A percentile compares a stretch with the other conserved stretches of the same genome.
phyloP scores from a whole-genome alignment of 495 filamentous ascomycete genomes.

The Hypoxylon lenormandii region DNA sequence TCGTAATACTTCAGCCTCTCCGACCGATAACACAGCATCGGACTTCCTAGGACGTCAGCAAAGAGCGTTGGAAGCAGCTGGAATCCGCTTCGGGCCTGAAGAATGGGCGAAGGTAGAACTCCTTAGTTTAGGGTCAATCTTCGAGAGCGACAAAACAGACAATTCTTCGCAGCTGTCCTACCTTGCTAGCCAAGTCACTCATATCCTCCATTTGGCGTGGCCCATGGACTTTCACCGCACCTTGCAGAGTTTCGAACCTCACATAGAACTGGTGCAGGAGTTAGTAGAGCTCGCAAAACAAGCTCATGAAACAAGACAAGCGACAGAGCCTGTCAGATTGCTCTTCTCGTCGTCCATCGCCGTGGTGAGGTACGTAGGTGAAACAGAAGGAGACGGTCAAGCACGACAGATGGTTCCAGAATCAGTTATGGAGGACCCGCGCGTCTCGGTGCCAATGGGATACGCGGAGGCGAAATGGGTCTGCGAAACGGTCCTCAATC shows the following conservation, averaged over 20 bases:
- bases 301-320: neutral
- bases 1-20: constrained; percentile 10
- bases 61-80: constrained; percentile 21
- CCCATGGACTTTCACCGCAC: constrained; percentile 55
- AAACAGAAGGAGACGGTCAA: neutral
- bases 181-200: constrained; percentile 41
- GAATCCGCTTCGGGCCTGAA: constrained; percentile 18
- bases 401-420: constrained; percentile 2
- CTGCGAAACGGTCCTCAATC: constrained; percentile 53
- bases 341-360: constrained; percentile 44
- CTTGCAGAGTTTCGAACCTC: constrained; percentile 49
- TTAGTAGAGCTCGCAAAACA: constrained; percentile 46
- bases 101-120: constrained; percentile 39
- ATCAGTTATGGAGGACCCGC: constrained; percentile 19
- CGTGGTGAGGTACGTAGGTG: constrained; percentile 12
- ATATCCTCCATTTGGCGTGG: constrained; percentile 60
- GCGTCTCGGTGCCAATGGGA: constrained; percentile 30
- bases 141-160: neutral
- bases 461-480: constrained; percentile 54
- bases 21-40: neutral
- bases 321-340: constrained; percentile 1
- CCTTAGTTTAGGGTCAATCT: constrained; percentile 3
- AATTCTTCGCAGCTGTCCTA: neutral
- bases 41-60: constrained; percentile 2
- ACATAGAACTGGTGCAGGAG: constrained; percentile 50